phyloP scores from a whole-genome alignment of 2,329 filamentous ascomycete genomes.

The Trichoderma koningiopsis region DNA sequence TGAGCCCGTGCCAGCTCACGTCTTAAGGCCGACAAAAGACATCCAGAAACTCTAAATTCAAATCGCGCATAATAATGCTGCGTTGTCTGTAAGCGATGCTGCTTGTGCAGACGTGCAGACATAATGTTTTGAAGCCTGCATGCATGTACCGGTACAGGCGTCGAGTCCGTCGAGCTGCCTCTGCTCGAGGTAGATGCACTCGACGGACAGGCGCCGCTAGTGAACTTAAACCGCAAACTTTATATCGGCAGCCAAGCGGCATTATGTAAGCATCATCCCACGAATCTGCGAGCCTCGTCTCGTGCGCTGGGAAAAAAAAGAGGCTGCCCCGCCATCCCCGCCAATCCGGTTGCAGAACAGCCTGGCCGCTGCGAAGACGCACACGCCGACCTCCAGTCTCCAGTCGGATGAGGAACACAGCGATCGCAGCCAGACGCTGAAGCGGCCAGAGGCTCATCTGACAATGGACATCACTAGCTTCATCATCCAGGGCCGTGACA shows the following conservation, averaged over 20 bases:
- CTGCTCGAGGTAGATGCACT: neutral
- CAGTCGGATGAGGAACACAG: too few relatives aligned
- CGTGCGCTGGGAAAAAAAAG: neutral
- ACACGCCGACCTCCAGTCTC: neutral
- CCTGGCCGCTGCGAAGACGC: constrained; percentile 12
- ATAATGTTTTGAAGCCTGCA: neutral
- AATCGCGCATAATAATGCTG: neutral
- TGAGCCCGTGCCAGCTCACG: neutral
- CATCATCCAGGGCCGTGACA: constrained; percentile 75
- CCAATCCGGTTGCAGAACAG: constrained; percentile 18
- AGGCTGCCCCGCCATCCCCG: constrained; percentile 10
- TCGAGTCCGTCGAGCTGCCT: neutral
- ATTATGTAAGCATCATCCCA: constrained; percentile 9
- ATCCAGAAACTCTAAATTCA: neutral
- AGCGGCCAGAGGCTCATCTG: neutral
- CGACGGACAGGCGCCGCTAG: neutral
- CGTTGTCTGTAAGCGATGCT: neutral
- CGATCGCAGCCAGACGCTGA: neutral
- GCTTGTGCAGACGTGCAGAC: neutral
- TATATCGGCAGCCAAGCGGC: neutral
- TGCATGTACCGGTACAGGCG: neutral
- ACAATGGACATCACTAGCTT: constrained; percentile 89
- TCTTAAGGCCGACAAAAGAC: neutral
- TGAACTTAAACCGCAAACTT: neutral
- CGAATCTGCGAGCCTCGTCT: neutral